Evolutionary conservation across 345 rosid genomes (phyloP), one percentile per base, ranked within the genome.

Genomic region (Camelina hispida): DNA sequence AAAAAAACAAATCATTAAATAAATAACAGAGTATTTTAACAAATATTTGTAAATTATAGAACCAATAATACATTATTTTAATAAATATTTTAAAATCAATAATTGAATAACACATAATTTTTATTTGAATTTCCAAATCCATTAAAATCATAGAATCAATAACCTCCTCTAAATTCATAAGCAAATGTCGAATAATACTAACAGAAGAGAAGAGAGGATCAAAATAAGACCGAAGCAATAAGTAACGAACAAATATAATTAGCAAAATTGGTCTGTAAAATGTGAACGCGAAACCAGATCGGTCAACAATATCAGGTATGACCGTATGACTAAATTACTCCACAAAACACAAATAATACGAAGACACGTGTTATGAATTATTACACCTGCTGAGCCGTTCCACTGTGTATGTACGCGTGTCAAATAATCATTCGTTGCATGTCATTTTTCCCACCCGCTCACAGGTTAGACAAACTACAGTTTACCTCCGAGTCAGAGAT

Each of bases 301-400:
- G 30, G 79, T 76, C 79, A 76, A 69, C 75, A 69, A 69, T 69
- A 62, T 16, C 75, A 69, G 79, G 59, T 62, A 2, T 0, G 62
- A 67, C 74, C n/a, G n/a, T 62, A 70, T 69, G n/a, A n/a, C n/a
- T n/a, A n/a, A n/a, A n/a, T 69, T 48, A 69, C 79, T 76, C 48
- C 70, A 69, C 52, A 51, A 7, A 10, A 0, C 5, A 42, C 74
- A 40, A 75, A 68, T 30, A 1, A 42, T 30, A 51, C 0, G 1
- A 5, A 0, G 48, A 51, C 79, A 69, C 79, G 79, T 75, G 68
- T 10, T 3, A 9, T 1, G 1, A 18, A 46, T 1, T 0, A 25
- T 16, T 17, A 2, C 40, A 54, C 1, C 3, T 40, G 43, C 16
- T 13, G 13, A 25, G 15, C 30, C 69, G 32, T 2, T 53, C 28